Base-by-base conservation (phyloP, 2,329 filamentous ascomycete species). In the Erysiphe neolycopersici region DNA sequence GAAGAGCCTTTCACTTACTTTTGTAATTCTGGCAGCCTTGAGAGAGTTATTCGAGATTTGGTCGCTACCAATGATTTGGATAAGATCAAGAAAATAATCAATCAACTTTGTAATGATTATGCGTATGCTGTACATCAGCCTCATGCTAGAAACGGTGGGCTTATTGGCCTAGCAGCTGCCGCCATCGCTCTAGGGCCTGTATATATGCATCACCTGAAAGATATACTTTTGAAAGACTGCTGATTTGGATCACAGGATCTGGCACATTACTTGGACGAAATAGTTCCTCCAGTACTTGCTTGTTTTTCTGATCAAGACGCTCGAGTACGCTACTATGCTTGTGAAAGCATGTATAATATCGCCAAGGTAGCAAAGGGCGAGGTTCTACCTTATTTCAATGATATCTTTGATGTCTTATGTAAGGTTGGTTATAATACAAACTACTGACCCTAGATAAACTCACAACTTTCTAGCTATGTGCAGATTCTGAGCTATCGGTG, bases 341-440 rank as follows among this genome's bases (percentile, higher is more conserved):
- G 89, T 62, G 89, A 98, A 64, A 91, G 85, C 60, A 98, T 98
- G 89, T 98, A 98, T 64, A 98, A 98, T 61, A 98, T 98, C 57
- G 85, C 89, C 56, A 98, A 98, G 63, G 89, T 98, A 41, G 89
- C 87, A 47, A 98, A 98, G 62, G 89, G 91, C 33, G 89, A 98
- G 61, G 89, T 98, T 17, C 62, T 98, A 50, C 72, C 91, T 36
- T 98, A 93, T 65, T 98, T 98, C 62, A 98, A 98, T 61, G 80
- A 91, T 54, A 89, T 98, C 49, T 98, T 98, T 56, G 89, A 98
- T 63, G 84, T 89, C 18, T 65, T 98, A 44, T 93, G 85, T 64
- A 95, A 94, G 71, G 84, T 91, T 63, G 48, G 62, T 43, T 29
- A n/a, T 11, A 38, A 46, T 30, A 14, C 16, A 19, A 41, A 10